Evolutionary conservation across 1,284 basidiomycete species (phyloP).

Genomic region (Rhodotorula sp.): DNA sequence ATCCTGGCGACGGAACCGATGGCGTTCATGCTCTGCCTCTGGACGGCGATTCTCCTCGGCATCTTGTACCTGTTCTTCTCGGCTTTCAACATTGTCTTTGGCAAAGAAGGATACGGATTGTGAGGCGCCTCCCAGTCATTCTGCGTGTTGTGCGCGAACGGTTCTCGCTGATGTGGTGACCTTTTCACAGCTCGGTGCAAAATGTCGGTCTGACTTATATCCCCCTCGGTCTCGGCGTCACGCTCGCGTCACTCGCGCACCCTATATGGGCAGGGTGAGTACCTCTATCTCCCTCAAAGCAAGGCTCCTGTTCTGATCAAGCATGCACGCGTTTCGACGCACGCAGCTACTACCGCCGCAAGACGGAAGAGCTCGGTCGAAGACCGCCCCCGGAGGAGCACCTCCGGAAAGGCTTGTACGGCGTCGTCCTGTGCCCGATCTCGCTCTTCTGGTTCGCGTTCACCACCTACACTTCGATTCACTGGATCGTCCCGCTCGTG

Average conservation of each 20-base stretch:
- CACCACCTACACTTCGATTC: conserved; percentile 65
- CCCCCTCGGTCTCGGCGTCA: conserved; percentile 69
- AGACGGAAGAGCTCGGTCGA: conserved; percentile 53
- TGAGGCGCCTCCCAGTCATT: conserved; percentile 24
- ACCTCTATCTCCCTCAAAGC: rapidly evolving
- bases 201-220: conserved; percentile 66
- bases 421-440: conserved; percentile 66
- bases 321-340: too few species aligned
- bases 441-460: conserved; percentile 71
- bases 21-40: conserved; percentile 67
- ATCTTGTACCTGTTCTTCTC: conserved; percentile 70
- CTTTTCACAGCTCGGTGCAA: conserved; percentile 45
- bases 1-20: conserved; percentile 69
- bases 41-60: conserved; percentile 65
- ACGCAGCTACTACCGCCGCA: conserved; percentile 45
- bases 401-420: conserved; percentile 66
- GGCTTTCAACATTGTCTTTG: conserved; percentile 69
- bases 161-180: not conserved
- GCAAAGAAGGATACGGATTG: conserved; percentile 64
- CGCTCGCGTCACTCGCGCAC: conserved; percentile 59
- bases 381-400: conserved; percentile 64
- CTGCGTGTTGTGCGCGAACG: too few species aligned
- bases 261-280: conserved; percentile 65
- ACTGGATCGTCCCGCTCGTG: conserved; percentile 57
- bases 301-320: too few species aligned